These are phyloP conservation scores for Yarrowia sp. DNA, from an alignment of 805 yeast genomes.

Conservation along the genomic window DNA sequence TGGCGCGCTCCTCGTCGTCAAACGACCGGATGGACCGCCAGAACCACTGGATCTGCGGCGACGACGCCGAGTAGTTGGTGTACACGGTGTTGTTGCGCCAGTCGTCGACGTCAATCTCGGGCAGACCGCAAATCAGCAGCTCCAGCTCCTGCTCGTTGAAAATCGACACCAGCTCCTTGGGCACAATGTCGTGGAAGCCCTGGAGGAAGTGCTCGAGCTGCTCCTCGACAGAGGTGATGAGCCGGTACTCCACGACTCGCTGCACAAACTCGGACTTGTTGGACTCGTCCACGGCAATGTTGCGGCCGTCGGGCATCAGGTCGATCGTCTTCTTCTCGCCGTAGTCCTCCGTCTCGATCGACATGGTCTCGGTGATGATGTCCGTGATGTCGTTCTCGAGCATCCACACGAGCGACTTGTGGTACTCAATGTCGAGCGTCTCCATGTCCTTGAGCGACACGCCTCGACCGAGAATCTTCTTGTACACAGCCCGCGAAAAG, in stretches of 20 bases:
- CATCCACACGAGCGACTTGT: constrained; percentile 93
- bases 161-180: constrained; percentile 75
- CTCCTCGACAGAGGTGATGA: constrained; percentile 77
- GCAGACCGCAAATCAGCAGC: constrained; percentile 86
- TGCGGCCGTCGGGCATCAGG: constrained; percentile 74
- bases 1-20: constrained; percentile 91
- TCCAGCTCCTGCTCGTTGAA: constrained; percentile 97
- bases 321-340: constrained; percentile 87
- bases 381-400: constrained; percentile 95
- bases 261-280: constrained; percentile 89
- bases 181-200: constrained; percentile 84
- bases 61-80: constrained; percentile 75
- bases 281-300: constrained; percentile 82
- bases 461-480: constrained; percentile 71
- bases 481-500: constrained; percentile 92
- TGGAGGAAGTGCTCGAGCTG: constrained; percentile 78
- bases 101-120: constrained; percentile 93
- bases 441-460: constrained; percentile 93
- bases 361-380: constrained; percentile 88
- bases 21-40: constrained; percentile 97
- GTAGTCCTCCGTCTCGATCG: constrained; percentile 89
- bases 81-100: constrained; percentile 86
- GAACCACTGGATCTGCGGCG: constrained; percentile 91
- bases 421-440: constrained; percentile 85
- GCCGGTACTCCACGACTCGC: constrained; percentile 79